These are phyloP conservation scores for Epicoccum nigrum DNA, from an alignment of 2,329 filamentous ascomycete genomes.

Conservation along the genomic window DNA sequence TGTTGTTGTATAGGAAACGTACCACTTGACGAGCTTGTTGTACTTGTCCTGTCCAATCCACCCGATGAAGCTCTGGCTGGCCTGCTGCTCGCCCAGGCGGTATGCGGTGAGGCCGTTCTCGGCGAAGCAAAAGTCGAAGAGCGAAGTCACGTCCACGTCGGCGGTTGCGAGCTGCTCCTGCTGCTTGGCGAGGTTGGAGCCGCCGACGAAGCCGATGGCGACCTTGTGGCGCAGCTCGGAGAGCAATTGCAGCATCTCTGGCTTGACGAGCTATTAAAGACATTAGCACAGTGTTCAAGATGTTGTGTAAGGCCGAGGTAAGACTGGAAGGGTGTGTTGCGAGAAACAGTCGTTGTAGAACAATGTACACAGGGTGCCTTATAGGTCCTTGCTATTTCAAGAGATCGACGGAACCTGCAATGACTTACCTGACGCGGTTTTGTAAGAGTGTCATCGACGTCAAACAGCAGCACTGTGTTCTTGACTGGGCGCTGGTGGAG, in stretches of 20 bases:
- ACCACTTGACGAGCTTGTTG: conserved; percentile 74
- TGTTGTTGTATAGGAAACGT: conserved; percentile 10
- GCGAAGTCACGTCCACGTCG: conserved; percentile 71
- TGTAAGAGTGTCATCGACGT: conserved; percentile 93
- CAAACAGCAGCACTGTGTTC: conserved; percentile 94
- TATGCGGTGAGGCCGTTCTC: conserved; percentile 96
- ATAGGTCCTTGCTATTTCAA: neutral
- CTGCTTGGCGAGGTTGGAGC: conserved; percentile 90
- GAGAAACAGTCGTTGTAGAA: no score
- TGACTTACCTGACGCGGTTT: conserved; percentile 71
- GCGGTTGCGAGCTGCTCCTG: conserved; percentile 86
- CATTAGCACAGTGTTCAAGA: conserved; percentile 18
- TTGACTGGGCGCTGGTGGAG: conserved; percentile 84
- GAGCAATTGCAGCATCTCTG: conserved; percentile 84
- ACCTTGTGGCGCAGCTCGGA: conserved; percentile 81
- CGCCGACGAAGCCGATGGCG: conserved; percentile 90
- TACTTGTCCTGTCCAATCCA: conserved; percentile 88
- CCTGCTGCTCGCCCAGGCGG: conserved; percentile 77
- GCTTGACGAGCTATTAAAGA: conserved; percentile 64
- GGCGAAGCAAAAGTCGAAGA: conserved; percentile 98
- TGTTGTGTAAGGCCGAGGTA: neutral
- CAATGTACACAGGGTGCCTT: no score
- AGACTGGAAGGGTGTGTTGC: neutral
- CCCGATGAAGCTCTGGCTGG: conserved; percentile 84
- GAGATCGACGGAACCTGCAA: neutral